Conservation (phyloP, 2,329 filamentous ascomycete genomes). For the Talaromyces sp. region DNA sequence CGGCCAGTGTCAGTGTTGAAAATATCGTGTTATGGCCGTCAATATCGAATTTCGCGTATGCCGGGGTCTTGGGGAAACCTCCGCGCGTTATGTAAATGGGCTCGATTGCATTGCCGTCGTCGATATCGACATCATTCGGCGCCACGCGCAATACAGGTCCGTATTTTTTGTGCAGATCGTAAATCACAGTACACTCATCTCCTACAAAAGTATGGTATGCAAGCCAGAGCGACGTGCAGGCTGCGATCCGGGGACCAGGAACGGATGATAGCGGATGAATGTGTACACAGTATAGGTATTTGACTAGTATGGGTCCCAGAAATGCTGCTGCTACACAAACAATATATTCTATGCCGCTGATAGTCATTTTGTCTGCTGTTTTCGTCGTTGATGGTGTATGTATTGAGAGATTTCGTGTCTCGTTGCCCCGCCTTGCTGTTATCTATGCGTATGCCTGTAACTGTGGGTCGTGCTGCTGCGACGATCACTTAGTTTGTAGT, state of each 20-base stretch:
- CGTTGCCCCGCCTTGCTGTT: background rate
- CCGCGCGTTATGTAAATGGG: slow-evolving; percentile 48
- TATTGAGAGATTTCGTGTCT: background rate
- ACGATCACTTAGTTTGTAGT: too few species aligned
- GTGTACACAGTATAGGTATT: slow-evolving; percentile 18
- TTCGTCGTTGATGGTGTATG: background rate
- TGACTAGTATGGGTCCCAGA: background rate
- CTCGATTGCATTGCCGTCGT: slow-evolving; percentile 40
- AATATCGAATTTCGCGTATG: slow-evolving; percentile 53
- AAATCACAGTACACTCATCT: slow-evolving; percentile 18
- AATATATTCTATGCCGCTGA: background rate
- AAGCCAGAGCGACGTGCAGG: slow-evolving; percentile 21
- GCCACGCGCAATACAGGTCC: slow-evolving; percentile 28
- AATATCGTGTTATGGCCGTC: slow-evolving; percentile 53
- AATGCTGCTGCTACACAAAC: background rate
- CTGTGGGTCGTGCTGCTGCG: too few species aligned
- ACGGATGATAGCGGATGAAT: slow-evolving; percentile 24
- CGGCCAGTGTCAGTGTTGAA: slow-evolving; percentile 37
- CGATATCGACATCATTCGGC: slow-evolving; percentile 37
- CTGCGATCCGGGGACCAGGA: slow-evolving; percentile 28
- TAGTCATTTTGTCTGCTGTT: background rate
- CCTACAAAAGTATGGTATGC: slow-evolving; percentile 24
- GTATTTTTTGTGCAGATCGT: slow-evolving; percentile 22
- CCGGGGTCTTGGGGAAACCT: slow-evolving; percentile 48
- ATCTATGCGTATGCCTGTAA: background rate